A percentile compares a stretch with the other conserved stretches of the same genome.
phyloP scores from a whole-genome alignment of 345 rosid genomes.

The Mallotus nudiflorus region DNA sequence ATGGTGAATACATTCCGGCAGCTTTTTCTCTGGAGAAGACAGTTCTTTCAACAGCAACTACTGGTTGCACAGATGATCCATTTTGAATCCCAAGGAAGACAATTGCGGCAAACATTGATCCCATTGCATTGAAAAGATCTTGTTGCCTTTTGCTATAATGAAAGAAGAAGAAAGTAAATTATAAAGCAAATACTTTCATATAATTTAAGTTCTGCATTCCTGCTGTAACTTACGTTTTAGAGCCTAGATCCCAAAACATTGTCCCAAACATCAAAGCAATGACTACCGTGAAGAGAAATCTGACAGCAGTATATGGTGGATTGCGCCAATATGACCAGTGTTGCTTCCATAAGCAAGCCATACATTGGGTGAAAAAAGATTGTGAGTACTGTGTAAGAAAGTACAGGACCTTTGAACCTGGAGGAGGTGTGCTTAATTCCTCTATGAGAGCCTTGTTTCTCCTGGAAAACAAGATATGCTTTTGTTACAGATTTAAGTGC shows the following conservation, averaged over 20 bases:
- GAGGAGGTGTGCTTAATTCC: slow-evolving; percentile 56
- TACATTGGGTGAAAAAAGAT: slow-evolving; percentile 53
- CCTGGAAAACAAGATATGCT: slow-evolving; percentile 12
- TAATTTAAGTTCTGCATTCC: neutral
- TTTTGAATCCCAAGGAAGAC: slow-evolving; percentile 68
- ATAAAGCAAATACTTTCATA: neutral
- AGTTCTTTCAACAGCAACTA: slow-evolving; percentile 65
- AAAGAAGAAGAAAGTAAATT: neutral
- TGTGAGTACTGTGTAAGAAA: slow-evolving; percentile 57
- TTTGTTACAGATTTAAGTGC: neutral
- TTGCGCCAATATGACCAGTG: slow-evolving; percentile 79
- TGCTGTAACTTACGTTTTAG: slow-evolving; percentile 48
- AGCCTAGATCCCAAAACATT: slow-evolving; percentile 73
- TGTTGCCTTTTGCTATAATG: slow-evolving; percentile 46
- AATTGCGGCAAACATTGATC: slow-evolving; percentile 72
- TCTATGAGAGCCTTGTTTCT: slow-evolving; percentile 59
- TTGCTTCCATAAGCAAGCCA: slow-evolving; percentile 81
- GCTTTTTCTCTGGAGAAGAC: slow-evolving; percentile 79
- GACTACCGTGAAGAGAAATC: slow-evolving; percentile 56
- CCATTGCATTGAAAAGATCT: slow-evolving; percentile 73
- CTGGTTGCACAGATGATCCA: slow-evolving; percentile 56
- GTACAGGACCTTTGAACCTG: slow-evolving; percentile 56
- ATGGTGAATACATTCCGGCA: slow-evolving; percentile 77
- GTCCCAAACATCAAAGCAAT: slow-evolving; percentile 65
- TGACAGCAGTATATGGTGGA: slow-evolving; percentile 64